A percentile compares a stretch with the other conserved stretches of the same genome.
phyloP scores from a whole-genome alignment of 805 yeast genomes.

The Metschnikowia henanensis region DNA sequence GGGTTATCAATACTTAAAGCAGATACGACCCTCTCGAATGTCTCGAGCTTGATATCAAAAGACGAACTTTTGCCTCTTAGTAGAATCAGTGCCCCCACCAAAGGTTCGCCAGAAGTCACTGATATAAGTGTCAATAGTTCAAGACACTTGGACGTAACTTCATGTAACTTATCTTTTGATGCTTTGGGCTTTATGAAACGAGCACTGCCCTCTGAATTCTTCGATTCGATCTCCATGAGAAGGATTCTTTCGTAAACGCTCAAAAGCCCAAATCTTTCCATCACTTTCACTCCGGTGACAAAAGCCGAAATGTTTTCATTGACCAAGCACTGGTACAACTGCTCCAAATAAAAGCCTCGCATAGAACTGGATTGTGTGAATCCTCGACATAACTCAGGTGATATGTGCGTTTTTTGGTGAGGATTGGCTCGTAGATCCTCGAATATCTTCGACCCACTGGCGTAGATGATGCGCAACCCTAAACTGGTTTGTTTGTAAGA shows the following conservation, averaged over 20 bases:
- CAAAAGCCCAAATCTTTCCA: slow-evolving; percentile 6
- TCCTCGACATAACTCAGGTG: slow-evolving; percentile 6
- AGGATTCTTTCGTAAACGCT: slow-evolving; percentile 6
- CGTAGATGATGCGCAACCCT: not conserved
- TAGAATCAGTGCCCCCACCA: slow-evolving; percentile 14
- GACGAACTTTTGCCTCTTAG: not conserved
- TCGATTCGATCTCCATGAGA: slow-evolving; percentile 5
- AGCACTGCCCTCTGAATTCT: too few species aligned
- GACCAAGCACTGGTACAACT: slow-evolving; percentile 3
- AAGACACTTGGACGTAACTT: not conserved
- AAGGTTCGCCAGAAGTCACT: slow-evolving; percentile 12
- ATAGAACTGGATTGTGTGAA: slow-evolving; percentile 8
- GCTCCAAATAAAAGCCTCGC: slow-evolving; percentile 7
- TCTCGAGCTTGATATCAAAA: slow-evolving; percentile 4
- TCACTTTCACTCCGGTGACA: slow-evolving; percentile 3
- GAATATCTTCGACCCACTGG: not conserved
- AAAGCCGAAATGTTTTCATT: not conserved
- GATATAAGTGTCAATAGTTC: slow-evolving; percentile 5
- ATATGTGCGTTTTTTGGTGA: not conserved
- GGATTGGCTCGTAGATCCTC: slow-evolving; percentile 6
- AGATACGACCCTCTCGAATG: slow-evolving; percentile 9
- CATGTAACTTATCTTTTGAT: not conserved
- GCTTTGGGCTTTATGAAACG: not conserved
- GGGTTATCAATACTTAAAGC: slow-evolving; percentile 12
- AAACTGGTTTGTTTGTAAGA: slow-evolving; percentile 4